These are phyloP conservation scores for Seiridium unicorne DNA, from an alignment of 2,329 filamentous ascomycete species.

Conservation along the genomic window DNA sequence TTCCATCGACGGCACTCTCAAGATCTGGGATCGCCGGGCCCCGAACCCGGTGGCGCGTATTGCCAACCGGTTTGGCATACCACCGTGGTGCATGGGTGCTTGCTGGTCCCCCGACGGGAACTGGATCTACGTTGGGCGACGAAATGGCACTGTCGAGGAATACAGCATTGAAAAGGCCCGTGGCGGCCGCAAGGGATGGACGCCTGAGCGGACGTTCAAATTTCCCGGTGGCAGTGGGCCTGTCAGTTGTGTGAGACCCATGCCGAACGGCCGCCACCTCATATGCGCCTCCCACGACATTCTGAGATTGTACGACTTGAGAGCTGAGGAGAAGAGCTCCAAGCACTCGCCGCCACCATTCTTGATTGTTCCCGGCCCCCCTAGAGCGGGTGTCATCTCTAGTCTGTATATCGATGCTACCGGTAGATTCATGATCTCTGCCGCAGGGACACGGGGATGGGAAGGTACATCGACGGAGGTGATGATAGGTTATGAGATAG, in stretches of 20 bases:
- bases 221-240: slow-evolving; percentile 88
- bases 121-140: slow-evolving; percentile 85
- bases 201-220: slow-evolving; percentile 75
- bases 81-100: slow-evolving; percentile 96
- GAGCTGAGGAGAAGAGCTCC: slow-evolving; percentile 55
- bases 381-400: slow-evolving; percentile 80
- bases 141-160: slow-evolving; percentile 93
- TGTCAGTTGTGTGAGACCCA: slow-evolving; percentile 82
- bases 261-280: slow-evolving; percentile 90
- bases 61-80: slow-evolving; percentile 68
- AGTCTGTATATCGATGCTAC: slow-evolving; percentile 84
- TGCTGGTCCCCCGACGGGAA: slow-evolving; percentile 97
- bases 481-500: slow-evolving; percentile 90
- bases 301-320: slow-evolving; percentile 85
- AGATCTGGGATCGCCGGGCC: slow-evolving; percentile 89
- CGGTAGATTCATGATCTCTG: slow-evolving; percentile 86
- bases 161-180: slow-evolving; percentile 78
- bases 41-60: slow-evolving; percentile 78
- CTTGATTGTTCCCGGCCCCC: slow-evolving; percentile 88
- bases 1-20: slow-evolving; percentile 80
- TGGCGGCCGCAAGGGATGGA: slow-evolving; percentile 62
- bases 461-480: slow-evolving; percentile 89
- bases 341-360: slow-evolving; percentile 86
- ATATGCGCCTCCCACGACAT: slow-evolving; percentile 95
- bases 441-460: slow-evolving; percentile 91